Conservation (phyloP, 495 filamentous ascomycete genomes). For the Astrocystis sublimbata region DNA sequence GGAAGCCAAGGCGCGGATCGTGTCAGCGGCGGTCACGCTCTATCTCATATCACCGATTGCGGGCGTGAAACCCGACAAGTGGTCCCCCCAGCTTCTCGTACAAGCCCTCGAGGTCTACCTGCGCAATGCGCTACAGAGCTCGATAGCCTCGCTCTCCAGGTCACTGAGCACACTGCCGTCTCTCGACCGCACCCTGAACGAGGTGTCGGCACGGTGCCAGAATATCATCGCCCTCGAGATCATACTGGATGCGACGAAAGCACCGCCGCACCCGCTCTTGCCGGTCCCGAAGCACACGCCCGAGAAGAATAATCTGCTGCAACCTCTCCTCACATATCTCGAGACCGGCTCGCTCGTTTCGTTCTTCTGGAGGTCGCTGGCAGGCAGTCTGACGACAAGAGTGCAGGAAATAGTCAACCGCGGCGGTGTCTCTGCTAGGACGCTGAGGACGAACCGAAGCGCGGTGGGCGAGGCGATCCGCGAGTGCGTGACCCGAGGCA, state of each 20-base stretch:
- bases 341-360: slow-evolving; percentile 86
- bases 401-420: slow-evolving; percentile 80
- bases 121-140: slow-evolving; percentile 69
- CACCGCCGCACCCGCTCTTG: slow-evolving; percentile 65
- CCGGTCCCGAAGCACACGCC: slow-evolving; percentile 29
- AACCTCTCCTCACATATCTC: slow-evolving; percentile 71
- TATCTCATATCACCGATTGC: slow-evolving; percentile 75
- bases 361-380: slow-evolving; percentile 89
- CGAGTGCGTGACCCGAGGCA: slow-evolving; percentile 78
- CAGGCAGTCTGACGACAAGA: slow-evolving; percentile 70
- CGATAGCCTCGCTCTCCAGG: slow-evolving; percentile 67
- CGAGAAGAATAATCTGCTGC: slow-evolving; percentile 60
- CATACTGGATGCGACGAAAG: slow-evolving; percentile 66
- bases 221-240: slow-evolving; percentile 85
- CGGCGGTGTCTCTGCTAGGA: slow-evolving; percentile 81
- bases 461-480: slow-evolving; percentile 73
- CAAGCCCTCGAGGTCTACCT: slow-evolving; percentile 80
- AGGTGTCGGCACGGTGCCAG: slow-evolving; percentile 82
- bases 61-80: slow-evolving; percentile 47
- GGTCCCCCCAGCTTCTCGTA: slow-evolving; percentile 70
- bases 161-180: slow-evolving; percentile 77
- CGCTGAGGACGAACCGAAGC: slow-evolving; percentile 73
- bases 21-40: slow-evolving; percentile 73
- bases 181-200: slow-evolving; percentile 77
- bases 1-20: slow-evolving; percentile 69